A percentile compares a stretch with the other conserved stretches of the same genome.
phyloP scores from a whole-genome alignment of 2,329 filamentous ascomycete species.

The Grosmannia penicillata region DNA sequence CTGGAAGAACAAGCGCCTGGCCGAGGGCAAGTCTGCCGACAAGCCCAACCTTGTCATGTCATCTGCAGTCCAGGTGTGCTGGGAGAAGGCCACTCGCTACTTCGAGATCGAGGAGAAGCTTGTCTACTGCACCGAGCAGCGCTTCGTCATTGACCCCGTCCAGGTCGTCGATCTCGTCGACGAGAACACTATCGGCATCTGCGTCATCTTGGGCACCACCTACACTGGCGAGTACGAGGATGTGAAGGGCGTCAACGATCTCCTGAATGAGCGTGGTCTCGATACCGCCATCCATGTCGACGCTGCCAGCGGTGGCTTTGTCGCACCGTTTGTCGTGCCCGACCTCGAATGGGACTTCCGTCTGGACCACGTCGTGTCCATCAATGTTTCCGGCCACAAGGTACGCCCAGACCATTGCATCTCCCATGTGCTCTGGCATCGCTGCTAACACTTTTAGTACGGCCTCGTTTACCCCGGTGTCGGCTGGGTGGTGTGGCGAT shows the following conservation, averaged over 20 bases:
- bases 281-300: slow-evolving; percentile 88
- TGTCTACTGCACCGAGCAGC: slow-evolving; percentile 43
- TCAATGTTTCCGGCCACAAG: slow-evolving; percentile 93
- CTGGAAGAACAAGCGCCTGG: slow-evolving; percentile 78
- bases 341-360: slow-evolving; percentile 85
- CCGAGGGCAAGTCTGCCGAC: slow-evolving; percentile 65
- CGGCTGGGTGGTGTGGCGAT: slow-evolving; percentile 85
- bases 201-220: slow-evolving; percentile 77
- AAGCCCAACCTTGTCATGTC: slow-evolving; percentile 92
- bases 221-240: slow-evolving; percentile 96
- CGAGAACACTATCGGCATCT: slow-evolving; percentile 78
- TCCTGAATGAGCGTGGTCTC: slow-evolving; percentile 59
- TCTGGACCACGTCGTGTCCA: slow-evolving; percentile 74
- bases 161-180: slow-evolving; percentile 46
- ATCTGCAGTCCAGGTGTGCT: slow-evolving; percentile 89
- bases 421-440: background rate
- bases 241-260: slow-evolving; percentile 79
- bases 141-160: slow-evolving; percentile 49
- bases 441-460: slow-evolving; percentile 18
- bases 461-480: slow-evolving; percentile 73
- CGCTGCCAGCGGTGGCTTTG: slow-evolving; percentile 82
- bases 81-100: slow-evolving; percentile 84
- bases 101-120: slow-evolving; percentile 89
- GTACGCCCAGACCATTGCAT: slow-evolving; percentile 9
- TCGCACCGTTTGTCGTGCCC: slow-evolving; percentile 79